These are phyloP conservation scores for Auriculariales sp. DNA, from an alignment of 768 basidiomycete species.

Conservation along the genomic window DNA sequence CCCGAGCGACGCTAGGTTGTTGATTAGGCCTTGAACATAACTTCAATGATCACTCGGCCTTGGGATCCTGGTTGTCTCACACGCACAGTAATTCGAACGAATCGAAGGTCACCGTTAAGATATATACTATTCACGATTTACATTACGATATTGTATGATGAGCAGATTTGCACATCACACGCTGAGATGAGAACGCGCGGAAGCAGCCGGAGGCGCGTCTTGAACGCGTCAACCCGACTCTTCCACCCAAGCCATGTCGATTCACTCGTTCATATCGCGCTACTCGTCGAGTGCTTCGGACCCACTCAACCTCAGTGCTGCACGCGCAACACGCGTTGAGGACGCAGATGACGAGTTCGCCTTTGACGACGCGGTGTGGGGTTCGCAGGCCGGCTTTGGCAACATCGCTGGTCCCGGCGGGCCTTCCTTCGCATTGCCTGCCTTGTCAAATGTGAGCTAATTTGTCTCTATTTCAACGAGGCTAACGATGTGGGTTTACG, in stretches of 20 bases:
- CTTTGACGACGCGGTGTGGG: constrained; percentile 60
- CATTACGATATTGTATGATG: too few relatives aligned
- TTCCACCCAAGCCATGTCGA: constrained; percentile 15
- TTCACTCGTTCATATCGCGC: constrained; percentile 58
- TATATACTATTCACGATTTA: too few relatives aligned
- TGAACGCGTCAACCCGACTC: not conserved
- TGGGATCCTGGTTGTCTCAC: too few relatives aligned
- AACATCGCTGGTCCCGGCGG: constrained; percentile 49
- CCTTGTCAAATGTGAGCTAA: constrained; percentile 57
- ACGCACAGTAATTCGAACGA: too few relatives aligned
- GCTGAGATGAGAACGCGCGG: too few relatives aligned
- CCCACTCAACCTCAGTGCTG: constrained; percentile 34
- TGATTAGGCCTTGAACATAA: too few relatives aligned
- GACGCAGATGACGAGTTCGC: constrained; percentile 46
- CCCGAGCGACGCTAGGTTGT: too few relatives aligned
- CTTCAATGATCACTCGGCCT: too few relatives aligned
- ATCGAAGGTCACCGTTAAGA: too few relatives aligned
- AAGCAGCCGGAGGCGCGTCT: too few relatives aligned
- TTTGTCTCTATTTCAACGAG: not conserved
- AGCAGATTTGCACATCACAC: too few relatives aligned
- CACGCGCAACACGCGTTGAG: constrained; percentile 24
- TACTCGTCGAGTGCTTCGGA: constrained; percentile 36
- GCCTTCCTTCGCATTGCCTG: constrained; percentile 58
- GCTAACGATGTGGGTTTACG: constrained; percentile 1
- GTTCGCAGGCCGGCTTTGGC: constrained; percentile 72